Percentiles rank a stretch among this genome's conserved stretches.
These are phyloP conservation scores for Chaetomidium leptoderma DNA, from an alignment of 495 filamentous ascomycete genomes.

Conservation along the genomic window DNA sequence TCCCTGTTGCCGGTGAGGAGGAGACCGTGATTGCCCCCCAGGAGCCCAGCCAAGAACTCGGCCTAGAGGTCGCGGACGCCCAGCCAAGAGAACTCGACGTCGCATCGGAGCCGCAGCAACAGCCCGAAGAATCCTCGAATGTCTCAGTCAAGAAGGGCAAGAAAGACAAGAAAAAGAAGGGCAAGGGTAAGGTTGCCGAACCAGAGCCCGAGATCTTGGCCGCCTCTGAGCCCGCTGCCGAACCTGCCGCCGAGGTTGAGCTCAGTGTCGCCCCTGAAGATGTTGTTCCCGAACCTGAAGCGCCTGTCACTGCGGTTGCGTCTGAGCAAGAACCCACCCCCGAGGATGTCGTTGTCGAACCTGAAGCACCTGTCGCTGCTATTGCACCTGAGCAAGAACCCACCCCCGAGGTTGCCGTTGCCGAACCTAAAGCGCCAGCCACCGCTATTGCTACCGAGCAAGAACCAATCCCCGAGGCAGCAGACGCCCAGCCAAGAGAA, in stretches of 20 bases:
- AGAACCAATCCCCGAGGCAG: neutral
- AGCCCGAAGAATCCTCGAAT: neutral
- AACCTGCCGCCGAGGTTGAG: too few relatives aligned
- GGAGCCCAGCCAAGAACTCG: neutral
- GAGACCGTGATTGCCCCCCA: neutral
- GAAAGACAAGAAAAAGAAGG: conserved; percentile 29
- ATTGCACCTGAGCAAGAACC: neutral
- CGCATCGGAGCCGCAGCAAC: neutral
- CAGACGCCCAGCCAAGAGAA: neutral
- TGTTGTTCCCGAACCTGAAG: too few relatives aligned
- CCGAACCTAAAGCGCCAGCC: neutral
- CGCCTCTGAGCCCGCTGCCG: conserved; percentile 8
- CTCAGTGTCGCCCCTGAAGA: too few relatives aligned
- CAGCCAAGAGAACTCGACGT: neutral
- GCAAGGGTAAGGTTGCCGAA: conserved; percentile 10
- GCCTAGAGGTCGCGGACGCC: neutral
- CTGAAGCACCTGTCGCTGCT: too few relatives aligned
- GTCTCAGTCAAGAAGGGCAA: conserved; percentile 25
- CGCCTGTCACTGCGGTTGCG: too few relatives aligned
- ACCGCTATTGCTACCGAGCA: neutral
- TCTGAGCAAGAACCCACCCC: neutral
- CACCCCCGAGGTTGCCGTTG: neutral
- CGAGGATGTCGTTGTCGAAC: too few relatives aligned
- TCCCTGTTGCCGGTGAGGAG: neutral
- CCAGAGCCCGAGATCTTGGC: conserved; percentile 14